Percentiles rank a stretch among this genome's conserved stretches.
Conservation (phyloP, 1,284 basidiomycete species). For the Baeospora myosura region DNA sequence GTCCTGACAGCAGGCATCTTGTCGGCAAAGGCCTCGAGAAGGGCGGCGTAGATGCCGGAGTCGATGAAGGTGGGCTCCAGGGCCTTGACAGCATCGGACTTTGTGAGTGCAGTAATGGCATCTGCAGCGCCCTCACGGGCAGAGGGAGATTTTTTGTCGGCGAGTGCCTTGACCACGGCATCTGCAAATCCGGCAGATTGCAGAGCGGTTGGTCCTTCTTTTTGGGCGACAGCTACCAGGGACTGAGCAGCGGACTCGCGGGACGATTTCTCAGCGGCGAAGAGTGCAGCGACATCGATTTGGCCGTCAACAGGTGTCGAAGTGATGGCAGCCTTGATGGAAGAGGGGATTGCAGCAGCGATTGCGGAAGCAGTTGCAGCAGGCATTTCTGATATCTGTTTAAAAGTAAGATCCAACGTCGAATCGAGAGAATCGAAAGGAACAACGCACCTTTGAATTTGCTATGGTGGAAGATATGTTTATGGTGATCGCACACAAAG, state of each 20-base stretch:
- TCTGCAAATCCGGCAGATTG: conserved; percentile 71
- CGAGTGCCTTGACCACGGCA: conserved; percentile 79
- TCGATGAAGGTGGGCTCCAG: conserved; percentile 88
- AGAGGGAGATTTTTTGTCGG: conserved; percentile 86
- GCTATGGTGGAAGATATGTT: background rate
- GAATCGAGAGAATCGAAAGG: conserved; percentile 9
- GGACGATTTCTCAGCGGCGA: conserved; percentile 66
- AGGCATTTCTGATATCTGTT: conserved; percentile 60
- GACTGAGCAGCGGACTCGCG: conserved; percentile 65
- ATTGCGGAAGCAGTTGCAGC: conserved; percentile 56
- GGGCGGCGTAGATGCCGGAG: conserved; percentile 77
- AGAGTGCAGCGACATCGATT: conserved; percentile 60
- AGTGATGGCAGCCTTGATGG: conserved; percentile 63
- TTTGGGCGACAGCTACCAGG: conserved; percentile 71
- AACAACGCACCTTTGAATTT: conserved; percentile 1
- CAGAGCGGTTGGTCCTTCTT: conserved; percentile 82
- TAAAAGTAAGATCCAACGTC: conserved; percentile 1
- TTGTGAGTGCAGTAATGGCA: conserved; percentile 67
- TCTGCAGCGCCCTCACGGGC: conserved; percentile 80
- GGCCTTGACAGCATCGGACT: conserved; percentile 74
- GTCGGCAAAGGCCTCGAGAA: conserved; percentile 90
- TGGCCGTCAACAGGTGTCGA: conserved; percentile 47
- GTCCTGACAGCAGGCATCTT: conserved; percentile 83
- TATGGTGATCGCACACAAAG: conserved; percentile 34
- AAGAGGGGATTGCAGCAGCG: conserved; percentile 39